These are phyloP conservation scores for Halteria grandinella DNA, from an alignment of 73 alveolate genomes.

Conservation along the genomic window DNA sequence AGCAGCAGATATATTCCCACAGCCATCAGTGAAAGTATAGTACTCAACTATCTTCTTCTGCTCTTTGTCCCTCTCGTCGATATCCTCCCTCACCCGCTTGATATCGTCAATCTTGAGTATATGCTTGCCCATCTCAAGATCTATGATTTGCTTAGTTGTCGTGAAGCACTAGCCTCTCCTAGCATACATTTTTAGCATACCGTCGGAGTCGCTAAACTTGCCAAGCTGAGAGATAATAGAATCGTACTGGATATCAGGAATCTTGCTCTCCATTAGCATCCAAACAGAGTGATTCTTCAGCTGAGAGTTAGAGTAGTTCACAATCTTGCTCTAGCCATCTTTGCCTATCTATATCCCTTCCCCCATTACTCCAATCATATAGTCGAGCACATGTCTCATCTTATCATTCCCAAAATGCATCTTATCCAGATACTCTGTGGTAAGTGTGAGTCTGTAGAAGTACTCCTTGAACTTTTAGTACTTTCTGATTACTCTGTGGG, in stretches of 20 bases:
- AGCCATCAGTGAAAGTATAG: constrained; percentile 63
- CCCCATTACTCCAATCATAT: no score
- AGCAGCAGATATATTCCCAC: constrained; percentile 45
- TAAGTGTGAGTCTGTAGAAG: constrained; percentile 45
- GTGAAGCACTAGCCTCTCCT: constrained; percentile 68
- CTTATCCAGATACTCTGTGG: not conserved
- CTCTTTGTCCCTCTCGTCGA: not conserved
- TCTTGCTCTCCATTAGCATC: constrained; percentile 24
- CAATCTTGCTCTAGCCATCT: no score
- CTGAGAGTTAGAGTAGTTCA: constrained; percentile 68
- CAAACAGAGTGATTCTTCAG: constrained; percentile 65
- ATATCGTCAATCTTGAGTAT: constrained; percentile 5
- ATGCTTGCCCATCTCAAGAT: not conserved
- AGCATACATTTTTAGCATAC: constrained; percentile 50
- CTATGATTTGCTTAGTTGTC: constrained; percentile 32
- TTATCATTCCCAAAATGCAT: not conserved
- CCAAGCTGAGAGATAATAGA: constrained; percentile 46
- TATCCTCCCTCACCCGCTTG: not conserved
- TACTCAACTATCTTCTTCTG: constrained; percentile 5
- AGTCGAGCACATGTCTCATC: no score
- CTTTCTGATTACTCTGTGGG: constrained; percentile 59
- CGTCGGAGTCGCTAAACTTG: not conserved
- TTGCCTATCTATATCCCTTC: no score
- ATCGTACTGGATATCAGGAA: not conserved
- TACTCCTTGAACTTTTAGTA: constrained; percentile 17